Percentiles rank a stretch among this genome's conserved stretches.
Evolutionary conservation across 768 basidiomycete genomes (phyloP).

Genomic region (Galerina marginata): DNA sequence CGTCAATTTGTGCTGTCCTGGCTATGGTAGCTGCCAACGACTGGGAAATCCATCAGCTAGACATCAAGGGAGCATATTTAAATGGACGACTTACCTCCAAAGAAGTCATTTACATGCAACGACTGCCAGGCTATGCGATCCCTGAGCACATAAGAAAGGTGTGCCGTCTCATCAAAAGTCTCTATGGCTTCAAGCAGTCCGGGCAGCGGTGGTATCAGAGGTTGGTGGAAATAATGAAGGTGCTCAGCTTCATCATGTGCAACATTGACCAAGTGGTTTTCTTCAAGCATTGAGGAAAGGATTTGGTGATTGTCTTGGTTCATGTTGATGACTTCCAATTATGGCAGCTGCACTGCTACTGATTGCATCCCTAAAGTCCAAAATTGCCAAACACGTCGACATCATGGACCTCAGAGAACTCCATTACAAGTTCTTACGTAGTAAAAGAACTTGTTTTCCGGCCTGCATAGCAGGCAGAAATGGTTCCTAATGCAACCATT

Average conservation of each 20-base stretch:
- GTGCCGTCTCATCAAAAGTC: no score
- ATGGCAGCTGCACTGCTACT: conserved; percentile 13
- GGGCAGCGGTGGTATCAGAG: no score
- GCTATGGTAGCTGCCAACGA: conserved; percentile 36
- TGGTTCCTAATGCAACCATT: no score
- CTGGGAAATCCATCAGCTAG: conserved; percentile 41
- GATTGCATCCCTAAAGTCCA: conserved; percentile 29
- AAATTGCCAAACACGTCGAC: no score
- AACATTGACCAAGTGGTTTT: conserved; percentile 33
- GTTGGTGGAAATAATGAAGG: no score
- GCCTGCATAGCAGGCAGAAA: no score
- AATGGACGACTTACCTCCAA: conserved; percentile 36
- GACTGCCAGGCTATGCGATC: conserved; percentile 41
- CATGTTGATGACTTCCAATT: conserved; percentile 40
- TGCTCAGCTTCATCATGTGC: conserved; percentile 24
- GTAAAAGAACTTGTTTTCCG: no score
- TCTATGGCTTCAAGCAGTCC: no score
- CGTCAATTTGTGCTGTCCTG: conserved; percentile 28
- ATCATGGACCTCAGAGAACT: conserved; percentile 19
- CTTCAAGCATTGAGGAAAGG: conserved; percentile 14
- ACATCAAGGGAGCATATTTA: conserved; percentile 47
- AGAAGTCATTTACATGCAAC: conserved; percentile 48
- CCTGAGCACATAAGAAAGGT: no score
- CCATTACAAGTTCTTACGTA: no score
- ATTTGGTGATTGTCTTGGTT: conserved; percentile 26